Base-by-base conservation (phyloP, 495 filamentous ascomycete species). In the Patellaria atrata region DNA sequence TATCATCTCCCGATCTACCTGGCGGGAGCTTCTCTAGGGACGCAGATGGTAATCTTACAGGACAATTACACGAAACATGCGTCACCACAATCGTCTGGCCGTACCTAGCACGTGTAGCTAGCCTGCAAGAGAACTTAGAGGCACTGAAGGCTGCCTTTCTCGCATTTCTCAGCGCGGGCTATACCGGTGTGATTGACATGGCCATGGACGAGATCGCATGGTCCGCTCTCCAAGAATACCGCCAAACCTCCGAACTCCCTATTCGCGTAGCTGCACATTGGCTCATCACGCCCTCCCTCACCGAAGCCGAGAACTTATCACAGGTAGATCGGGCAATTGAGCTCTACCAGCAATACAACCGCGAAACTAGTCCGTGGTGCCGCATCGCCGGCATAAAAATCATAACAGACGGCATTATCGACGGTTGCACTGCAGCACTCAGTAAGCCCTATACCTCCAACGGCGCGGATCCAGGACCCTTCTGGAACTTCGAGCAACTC, bases 121-220 rank as follows among this genome's bases (percentile, higher is more conserved):
- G 61, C 7, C 59, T 63, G 40, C 60, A 64, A 16, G 67, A 74
- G 37, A 65, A 71, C n/a, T 41, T 64, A 7, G 52, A 41, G n/a
- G 64, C 70, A 0, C 48, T 77, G 30, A 50, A 54, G 23, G 52
- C 54, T 0, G 72, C 71, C 0, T 57, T 73, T 10, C 27, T 40
- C 3, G 58, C 63, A 7, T 77, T 76, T 44, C 64, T 64, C 21
- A 56, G 60, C 0, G 57, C 58, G 3, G 73, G 73, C 2, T 76
- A 75, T 39, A 77, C 75, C 1, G 73, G 75, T 0, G 34, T 73
- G 36, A 60, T 79, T 0, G 75, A 79, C 41, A 77, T 79, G 71
- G 73, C 72, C n/a, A 77, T 78, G 73, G 70, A 77, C 26, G 65
- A 76, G 19, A 59, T 57, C 6, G 58, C 58, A 15, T 77, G 73